phyloP scores from a whole-genome alignment of 1,284 basidiomycete genomes.

The Macrocybe sp. region DNA sequence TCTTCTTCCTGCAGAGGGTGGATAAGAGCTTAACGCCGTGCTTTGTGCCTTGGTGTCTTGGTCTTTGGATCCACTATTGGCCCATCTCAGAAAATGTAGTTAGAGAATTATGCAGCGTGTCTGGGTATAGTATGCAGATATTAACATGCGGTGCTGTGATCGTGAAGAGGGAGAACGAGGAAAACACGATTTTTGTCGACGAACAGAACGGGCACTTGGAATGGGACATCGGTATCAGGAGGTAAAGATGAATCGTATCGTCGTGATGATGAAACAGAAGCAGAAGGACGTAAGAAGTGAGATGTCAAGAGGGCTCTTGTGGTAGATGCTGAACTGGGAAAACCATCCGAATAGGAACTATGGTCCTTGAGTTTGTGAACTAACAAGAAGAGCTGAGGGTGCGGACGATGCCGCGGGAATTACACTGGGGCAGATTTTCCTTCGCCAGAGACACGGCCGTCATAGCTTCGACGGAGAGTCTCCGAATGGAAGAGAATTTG shows the following conservation, averaged over 20 bases:
- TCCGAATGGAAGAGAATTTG: slow-evolving; percentile 5
- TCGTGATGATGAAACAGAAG: not conserved
- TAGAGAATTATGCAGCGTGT: not conserved
- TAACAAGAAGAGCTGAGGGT: not conserved
- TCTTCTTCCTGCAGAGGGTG: slow-evolving; percentile 19
- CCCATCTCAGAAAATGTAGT: not conserved
- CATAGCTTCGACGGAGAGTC: slow-evolving; percentile 7
- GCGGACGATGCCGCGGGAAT: slow-evolving; percentile 9
- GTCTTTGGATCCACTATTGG: not conserved
- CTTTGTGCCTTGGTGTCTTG: not conserved
- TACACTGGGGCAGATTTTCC: slow-evolving; percentile 8
- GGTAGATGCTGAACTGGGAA: too few species aligned
- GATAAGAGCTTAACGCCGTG: slow-evolving; percentile 13
- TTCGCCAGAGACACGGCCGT: slow-evolving; percentile 6
- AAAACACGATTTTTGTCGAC: too few species aligned
- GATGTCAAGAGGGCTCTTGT: not conserved
- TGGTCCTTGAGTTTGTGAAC: too few species aligned
- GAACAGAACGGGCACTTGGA: not conserved
- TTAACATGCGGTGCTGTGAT: too few species aligned
- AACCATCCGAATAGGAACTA: too few species aligned
- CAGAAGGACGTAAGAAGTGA: not conserved
- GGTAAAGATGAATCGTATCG: not conserved
- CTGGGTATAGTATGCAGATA: not conserved
- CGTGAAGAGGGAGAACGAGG: too few species aligned
- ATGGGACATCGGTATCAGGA: not conserved